Base-by-base conservation (phyloP, 2,329 filamentous ascomycete species). In the Hypoxylon sp. region DNA sequence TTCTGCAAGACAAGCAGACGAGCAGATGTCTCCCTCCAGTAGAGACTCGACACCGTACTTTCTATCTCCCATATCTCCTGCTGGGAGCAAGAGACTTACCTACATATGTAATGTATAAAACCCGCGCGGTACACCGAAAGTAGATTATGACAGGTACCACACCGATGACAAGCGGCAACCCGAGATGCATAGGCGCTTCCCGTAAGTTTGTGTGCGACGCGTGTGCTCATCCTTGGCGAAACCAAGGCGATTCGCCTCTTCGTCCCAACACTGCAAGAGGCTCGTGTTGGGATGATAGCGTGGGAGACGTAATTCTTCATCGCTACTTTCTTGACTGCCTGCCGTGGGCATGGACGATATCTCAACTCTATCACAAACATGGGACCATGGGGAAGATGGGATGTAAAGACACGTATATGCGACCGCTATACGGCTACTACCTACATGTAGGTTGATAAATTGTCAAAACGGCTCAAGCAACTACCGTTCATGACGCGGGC, bases 181-280 rank as follows among this genome's bases (percentile, higher is more conserved):
- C 38, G 49, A 58, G 30, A 40, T 62, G 50, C 54, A 24, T 58
- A 51, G 45, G 45, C 32, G 56, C 52, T 40, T 56, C 51, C 55
- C 42, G 48, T 50, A 32, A 55, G 56, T 64, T 65, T 68, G 55
- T 49, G 67, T 67, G 36, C 61, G 64, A 67, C 67, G 63, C 56
- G 66, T 56, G 66, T 69, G 48, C 59, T 36, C 42, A 36, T 51
- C 49, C 67, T 65, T 67, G 67, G 61, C 56, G 40, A 60, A 62
- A 51, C 54, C 52, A 49, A 48, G 26, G 51, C 54, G 61, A 57
- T 64, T 62, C 58, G 65, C 67, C 54, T 48, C 49, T 49, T 60
- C 32, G 54, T 63, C 54, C 60, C 54, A 61, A 51, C 33, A 46
- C 62, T 62, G 57, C 44, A 52, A 61, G 54, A 59, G 14, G 50